Evolutionary conservation across 345 rosid species (phyloP).

Genomic region (Brassica juncea): DNA sequence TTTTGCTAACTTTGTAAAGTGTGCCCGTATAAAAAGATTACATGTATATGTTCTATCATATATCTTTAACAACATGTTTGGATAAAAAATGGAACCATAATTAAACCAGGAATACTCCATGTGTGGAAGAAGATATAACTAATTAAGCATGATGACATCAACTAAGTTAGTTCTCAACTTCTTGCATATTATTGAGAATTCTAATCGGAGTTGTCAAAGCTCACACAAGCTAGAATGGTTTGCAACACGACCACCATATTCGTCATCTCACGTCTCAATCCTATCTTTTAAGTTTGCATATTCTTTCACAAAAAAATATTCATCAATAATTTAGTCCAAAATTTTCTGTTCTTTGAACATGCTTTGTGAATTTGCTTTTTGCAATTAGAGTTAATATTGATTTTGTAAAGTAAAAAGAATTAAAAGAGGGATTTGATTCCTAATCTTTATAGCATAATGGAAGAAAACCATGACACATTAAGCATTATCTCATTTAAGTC

Average conservation of each 20-base stretch:
- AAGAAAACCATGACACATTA: conserved; percentile 13
- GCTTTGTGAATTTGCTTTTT: not conserved
- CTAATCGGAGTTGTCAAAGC: not conserved
- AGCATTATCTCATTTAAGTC: conserved; percentile 5
- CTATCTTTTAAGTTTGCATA: conserved; percentile 3
- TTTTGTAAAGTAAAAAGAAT: not conserved
- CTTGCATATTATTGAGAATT: not conserved
- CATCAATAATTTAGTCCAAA: not conserved
- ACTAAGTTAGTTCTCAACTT: not conserved
- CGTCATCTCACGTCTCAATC: not conserved
- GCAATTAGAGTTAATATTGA: not conserved
- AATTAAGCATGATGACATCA: not conserved
- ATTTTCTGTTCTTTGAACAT: conserved; percentile 12
- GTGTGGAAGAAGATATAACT: not conserved
- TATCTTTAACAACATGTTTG: not conserved
- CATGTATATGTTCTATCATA: not conserved
- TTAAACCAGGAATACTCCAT: not conserved
- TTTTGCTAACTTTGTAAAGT: not conserved
- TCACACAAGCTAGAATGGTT: not conserved
- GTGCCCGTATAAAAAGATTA: not conserved
- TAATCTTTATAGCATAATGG: conserved; percentile 12
- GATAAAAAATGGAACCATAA: not conserved
- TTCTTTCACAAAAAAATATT: conserved; percentile 3
- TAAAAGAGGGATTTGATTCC: not conserved
- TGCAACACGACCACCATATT: not conserved